A percentile compares a stretch with the other conserved stretches of the same genome.
phyloP scores from a whole-genome alignment of 495 filamentous ascomycete genomes.

The Evansstolkia leycettana region DNA sequence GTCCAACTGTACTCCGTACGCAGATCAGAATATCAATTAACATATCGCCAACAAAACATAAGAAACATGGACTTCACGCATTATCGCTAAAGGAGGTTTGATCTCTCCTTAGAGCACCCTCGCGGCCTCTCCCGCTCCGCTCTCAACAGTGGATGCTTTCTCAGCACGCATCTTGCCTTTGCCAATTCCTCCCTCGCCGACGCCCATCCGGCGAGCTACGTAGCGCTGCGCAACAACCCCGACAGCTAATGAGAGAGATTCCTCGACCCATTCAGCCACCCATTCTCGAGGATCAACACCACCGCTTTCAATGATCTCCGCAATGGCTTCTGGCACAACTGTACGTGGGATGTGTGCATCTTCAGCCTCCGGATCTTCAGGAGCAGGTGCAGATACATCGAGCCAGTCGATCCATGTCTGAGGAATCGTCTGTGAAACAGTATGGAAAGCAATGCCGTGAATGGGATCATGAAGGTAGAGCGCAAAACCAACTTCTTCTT shows the following conservation, averaged over 20 bases:
- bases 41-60: background rate
- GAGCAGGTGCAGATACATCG: slow-evolving; percentile 53
- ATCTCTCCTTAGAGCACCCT: slow-evolving; percentile 38
- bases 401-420: slow-evolving; percentile 84
- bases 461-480: slow-evolving; percentile 89
- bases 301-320: slow-evolving; percentile 74
- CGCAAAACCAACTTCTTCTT: slow-evolving; percentile 65
- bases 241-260: slow-evolving; percentile 63
- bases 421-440: slow-evolving; percentile 75
- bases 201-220: slow-evolving; percentile 89
- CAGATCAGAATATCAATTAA: no score
- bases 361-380: slow-evolving; percentile 25
- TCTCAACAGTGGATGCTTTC: slow-evolving; percentile 54
- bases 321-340: slow-evolving; percentile 67
- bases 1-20: no score
- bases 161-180: slow-evolving; percentile 72
- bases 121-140: slow-evolving; percentile 73
- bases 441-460: slow-evolving; percentile 77
- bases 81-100: no score
- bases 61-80: background rate
- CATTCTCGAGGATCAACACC: slow-evolving; percentile 93
- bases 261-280: slow-evolving; percentile 96
- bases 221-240: slow-evolving; percentile 93
- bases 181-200: slow-evolving; percentile 61
- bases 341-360: slow-evolving; percentile 23